Conservation (phyloP, 2,329 filamentous ascomycete genomes). For the Colletotrichum cordylinicola region DNA sequence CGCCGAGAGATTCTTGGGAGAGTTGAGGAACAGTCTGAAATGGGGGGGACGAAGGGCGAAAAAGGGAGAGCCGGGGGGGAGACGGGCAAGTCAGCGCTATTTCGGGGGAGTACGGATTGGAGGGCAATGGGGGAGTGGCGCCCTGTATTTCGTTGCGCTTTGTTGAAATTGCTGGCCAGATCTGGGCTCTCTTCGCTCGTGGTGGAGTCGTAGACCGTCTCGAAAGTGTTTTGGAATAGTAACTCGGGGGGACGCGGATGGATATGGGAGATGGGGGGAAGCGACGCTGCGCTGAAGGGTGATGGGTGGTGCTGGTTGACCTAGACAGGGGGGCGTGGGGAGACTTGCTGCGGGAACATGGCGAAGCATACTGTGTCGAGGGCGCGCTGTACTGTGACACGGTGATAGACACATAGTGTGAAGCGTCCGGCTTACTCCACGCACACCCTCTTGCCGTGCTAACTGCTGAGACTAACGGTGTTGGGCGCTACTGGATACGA, state of each 20-base stretch:
- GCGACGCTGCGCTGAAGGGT: not conserved
- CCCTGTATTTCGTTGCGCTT: conserved; percentile 8
- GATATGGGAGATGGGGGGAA: conserved; percentile 21
- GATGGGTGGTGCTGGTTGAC: not conserved
- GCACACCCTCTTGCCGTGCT: not conserved
- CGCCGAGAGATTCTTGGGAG: conserved; percentile 25
- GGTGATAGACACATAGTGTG: not conserved
- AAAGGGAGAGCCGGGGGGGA: conserved; percentile 6
- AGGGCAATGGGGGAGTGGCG: not conserved
- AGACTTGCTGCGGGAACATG: not conserved
- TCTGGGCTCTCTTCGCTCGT: conserved; percentile 3
- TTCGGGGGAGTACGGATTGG: conserved; percentile 13
- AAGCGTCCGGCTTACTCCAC: not conserved
- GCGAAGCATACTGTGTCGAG: not conserved
- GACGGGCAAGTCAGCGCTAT: conserved; percentile 4
- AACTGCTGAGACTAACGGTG: not conserved
- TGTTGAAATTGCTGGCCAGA: conserved; percentile 11
- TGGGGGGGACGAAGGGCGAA: conserved; percentile 5
- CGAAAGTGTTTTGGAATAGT: conserved; percentile 27
- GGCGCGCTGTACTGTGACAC: not conserved
- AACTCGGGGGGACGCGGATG: conserved; percentile 20
- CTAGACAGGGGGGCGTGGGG: not conserved
- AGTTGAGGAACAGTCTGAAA: not conserved
- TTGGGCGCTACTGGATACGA: not conserved
- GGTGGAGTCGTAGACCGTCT: conserved; percentile 23